phyloP scores from a whole-genome alignment of 2,329 filamentous ascomycete species.

The Penicillium sp. region DNA sequence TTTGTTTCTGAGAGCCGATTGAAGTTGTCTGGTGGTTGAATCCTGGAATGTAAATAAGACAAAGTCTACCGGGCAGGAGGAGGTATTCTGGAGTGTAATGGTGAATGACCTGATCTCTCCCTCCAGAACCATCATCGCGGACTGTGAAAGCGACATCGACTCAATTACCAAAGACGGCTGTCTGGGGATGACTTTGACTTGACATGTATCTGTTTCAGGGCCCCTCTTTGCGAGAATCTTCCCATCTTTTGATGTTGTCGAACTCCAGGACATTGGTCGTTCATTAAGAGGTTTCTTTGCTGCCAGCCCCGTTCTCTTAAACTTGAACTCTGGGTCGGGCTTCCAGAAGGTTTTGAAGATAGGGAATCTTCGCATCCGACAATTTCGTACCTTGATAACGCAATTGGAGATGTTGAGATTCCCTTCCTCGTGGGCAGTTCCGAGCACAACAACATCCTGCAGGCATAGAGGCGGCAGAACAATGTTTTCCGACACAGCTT shows the following conservation, averaged over 20 bases:
- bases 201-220: constrained; percentile 43
- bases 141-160: constrained; percentile 77
- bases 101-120: constrained; percentile 80
- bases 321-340: constrained; percentile 69
- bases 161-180: constrained; percentile 80
- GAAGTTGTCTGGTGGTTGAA: constrained; percentile 78
- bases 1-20: constrained; percentile 73
- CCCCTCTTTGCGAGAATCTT: constrained; percentile 39
- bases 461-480: constrained; percentile 80
- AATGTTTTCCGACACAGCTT: constrained; percentile 66
- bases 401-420: constrained; percentile 77
- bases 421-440: constrained; percentile 69
- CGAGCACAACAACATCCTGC: constrained; percentile 74
- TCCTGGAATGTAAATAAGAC: constrained; percentile 88
- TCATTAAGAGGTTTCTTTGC: constrained; percentile 58
- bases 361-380: constrained; percentile 79
- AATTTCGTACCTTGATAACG: constrained; percentile 77
- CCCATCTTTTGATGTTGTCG: constrained; percentile 43
- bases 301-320: constrained; percentile 74
- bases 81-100: constrained; percentile 79
- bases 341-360: constrained; percentile 81
- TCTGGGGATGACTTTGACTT: constrained; percentile 74
- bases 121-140: constrained; percentile 88
- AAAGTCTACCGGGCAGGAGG: constrained; percentile 76
- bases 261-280: constrained; percentile 50